A percentile compares a stretch with the other conserved stretches of the same genome.
Evolutionary conservation across 2,329 filamentous ascomycete genomes (phyloP).

Genomic region (Diplodia mutila): DNA sequence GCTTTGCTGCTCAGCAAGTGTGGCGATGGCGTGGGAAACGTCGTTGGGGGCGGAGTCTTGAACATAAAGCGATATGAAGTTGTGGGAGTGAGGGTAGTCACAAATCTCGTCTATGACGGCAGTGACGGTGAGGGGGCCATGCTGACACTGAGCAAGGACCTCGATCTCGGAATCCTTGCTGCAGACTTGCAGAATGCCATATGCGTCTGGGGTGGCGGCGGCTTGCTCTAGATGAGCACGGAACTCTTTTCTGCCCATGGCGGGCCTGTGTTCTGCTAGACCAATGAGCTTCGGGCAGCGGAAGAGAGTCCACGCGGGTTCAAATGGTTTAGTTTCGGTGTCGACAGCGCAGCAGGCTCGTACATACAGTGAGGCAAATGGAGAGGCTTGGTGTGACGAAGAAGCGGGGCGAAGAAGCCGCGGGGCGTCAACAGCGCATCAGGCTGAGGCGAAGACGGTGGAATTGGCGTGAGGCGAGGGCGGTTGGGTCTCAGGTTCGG

Average conservation of each 20-base stretch:
- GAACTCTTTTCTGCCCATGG: conserved; percentile 70
- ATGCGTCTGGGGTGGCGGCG: conserved; percentile 42
- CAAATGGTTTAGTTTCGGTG: background rate
- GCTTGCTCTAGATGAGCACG: conserved; percentile 59
- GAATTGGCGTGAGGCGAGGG: background rate
- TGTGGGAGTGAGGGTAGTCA: conserved; percentile 62
- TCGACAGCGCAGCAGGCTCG: too few relatives aligned
- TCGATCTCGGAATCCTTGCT: conserved; percentile 75
- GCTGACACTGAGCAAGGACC: conserved; percentile 57
- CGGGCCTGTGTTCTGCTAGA: conserved; percentile 28
- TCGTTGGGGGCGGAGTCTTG: conserved; percentile 51
- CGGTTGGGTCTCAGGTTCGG: too few relatives aligned
- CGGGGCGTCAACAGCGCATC: conserved; percentile 14
- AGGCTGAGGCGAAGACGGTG: background rate
- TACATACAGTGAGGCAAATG: background rate
- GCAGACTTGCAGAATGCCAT: conserved; percentile 59
- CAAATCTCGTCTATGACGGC: conserved; percentile 55
- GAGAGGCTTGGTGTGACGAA: background rate
- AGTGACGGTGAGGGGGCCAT: conserved; percentile 43
- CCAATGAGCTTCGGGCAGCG: background rate
- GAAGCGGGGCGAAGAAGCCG: conserved; percentile 1
- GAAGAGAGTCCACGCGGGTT: background rate
- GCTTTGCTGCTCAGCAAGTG: conserved; percentile 49
- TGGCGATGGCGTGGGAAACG: conserved; percentile 50
- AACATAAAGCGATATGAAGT: conserved; percentile 59